Percentiles rank a stretch among this genome's conserved stretches.
phyloP scores from a whole-genome alignment of 371 early-diverging fungal genomes.

The Saksenaea oblongispora region DNA sequence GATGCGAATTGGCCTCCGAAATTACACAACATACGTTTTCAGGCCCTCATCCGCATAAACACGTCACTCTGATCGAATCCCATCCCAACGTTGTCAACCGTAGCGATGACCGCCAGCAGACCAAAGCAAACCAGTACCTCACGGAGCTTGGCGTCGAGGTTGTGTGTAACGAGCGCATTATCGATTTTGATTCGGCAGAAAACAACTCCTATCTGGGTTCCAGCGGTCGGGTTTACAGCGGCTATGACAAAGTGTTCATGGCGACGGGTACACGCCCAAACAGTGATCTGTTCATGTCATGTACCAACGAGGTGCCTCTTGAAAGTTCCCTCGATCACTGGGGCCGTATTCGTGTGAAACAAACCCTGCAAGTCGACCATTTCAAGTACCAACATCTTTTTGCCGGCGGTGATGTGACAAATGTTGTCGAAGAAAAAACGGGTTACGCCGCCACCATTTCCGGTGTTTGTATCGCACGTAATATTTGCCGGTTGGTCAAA shows the following conservation, averaged over 20 bases:
- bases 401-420: constrained; percentile 69
- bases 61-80: constrained; percentile 59
- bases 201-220: constrained; percentile 27
- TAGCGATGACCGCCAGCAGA: constrained; percentile 39
- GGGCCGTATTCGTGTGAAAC: constrained; percentile 53
- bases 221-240: constrained; percentile 31
- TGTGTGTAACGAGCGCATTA: constrained; percentile 60
- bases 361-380: constrained; percentile 65
- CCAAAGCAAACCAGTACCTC: constrained; percentile 50
- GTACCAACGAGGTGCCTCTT: constrained; percentile 21
- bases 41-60: constrained; percentile 44
- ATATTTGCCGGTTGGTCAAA: constrained; percentile 49
- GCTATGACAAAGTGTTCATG: constrained; percentile 36
- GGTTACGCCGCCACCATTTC: constrained; percentile 61
- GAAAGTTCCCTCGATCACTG: constrained; percentile 32
- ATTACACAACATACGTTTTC: constrained; percentile 39
- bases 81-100: constrained; percentile 37
- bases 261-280: constrained; percentile 48
- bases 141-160: constrained; percentile 62
- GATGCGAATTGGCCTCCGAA: constrained; percentile 67
- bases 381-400: constrained; percentile 62
- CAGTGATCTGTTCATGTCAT: constrained; percentile 24
- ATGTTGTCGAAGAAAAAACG: constrained; percentile 62
- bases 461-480: constrained; percentile 52
- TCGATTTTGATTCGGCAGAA: constrained; percentile 18